phyloP scores from a whole-genome alignment of 306 rosid genomes.

The Citrullus amarus region DNA sequence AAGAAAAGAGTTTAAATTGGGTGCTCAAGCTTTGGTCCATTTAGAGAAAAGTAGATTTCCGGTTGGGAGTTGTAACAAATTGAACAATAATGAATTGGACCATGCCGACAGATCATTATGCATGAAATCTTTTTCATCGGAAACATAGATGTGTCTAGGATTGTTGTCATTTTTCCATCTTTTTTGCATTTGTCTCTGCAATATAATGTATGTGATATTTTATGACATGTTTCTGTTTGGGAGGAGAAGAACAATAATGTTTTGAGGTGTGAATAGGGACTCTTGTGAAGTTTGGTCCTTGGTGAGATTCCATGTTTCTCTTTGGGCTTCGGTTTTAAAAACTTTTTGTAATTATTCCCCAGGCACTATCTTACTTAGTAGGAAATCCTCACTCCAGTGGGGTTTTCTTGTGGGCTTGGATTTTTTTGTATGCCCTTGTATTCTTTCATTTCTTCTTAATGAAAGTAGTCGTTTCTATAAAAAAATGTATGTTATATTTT shows the following conservation, averaged over 20 bases:
- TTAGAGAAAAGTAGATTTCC: background rate
- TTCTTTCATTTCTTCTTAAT: too few species aligned
- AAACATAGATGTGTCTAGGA: background rate
- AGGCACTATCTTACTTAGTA: too few species aligned
- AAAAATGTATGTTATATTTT: background rate
- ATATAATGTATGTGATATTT: background rate
- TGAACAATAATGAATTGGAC: background rate
- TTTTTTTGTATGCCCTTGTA: too few species aligned
- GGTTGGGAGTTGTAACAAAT: background rate
- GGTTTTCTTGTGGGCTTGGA: too few species aligned
- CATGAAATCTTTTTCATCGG: background rate
- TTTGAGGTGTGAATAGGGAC: too few species aligned
- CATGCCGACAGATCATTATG: background rate
- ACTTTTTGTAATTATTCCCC: too few species aligned
- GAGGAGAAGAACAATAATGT: too few species aligned
- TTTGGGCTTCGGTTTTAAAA: too few species aligned
- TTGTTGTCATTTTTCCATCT: background rate
- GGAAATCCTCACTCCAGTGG: too few species aligned
- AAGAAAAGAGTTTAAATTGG: background rate
- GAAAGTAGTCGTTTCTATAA: background rate
- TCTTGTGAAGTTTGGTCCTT: too few species aligned
- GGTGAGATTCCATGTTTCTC: too few species aligned
- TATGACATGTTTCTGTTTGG: too few species aligned
- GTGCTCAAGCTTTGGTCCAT: background rate
- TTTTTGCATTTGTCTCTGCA: background rate